A percentile compares a stretch with the other conserved stretches of the same genome.
These are phyloP conservation scores for Grigorovia transvaalensis DNA, from an alignment of 805 yeast genomes.

Conservation along the genomic window DNA sequence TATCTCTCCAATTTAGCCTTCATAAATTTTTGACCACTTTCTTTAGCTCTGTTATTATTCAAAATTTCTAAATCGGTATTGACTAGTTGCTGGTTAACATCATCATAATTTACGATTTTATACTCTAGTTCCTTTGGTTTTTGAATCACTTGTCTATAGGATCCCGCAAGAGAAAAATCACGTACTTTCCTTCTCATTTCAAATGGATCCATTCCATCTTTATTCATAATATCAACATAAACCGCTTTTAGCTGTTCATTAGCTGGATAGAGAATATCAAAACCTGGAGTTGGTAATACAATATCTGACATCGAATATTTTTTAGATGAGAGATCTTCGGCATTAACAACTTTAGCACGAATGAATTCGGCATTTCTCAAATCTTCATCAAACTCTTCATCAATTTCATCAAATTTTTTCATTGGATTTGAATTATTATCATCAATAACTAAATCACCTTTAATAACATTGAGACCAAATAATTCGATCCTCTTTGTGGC, in stretches of 20 bases:
- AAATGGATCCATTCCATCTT: slow-evolving; percentile 75
- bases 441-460: slow-evolving; percentile 66
- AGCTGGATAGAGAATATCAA: slow-evolving; percentile 76
- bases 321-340: slow-evolving; percentile 53
- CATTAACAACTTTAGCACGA: slow-evolving; percentile 66
- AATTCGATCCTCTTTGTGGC: slow-evolving; percentile 66
- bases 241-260: slow-evolving; percentile 48
- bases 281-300: slow-evolving; percentile 95
- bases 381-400: slow-evolving; percentile 61
- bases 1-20: slow-evolving; percentile 26
- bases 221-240: slow-evolving; percentile 63
- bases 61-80: slow-evolving; percentile 65
- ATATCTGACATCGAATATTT: slow-evolving; percentile 67
- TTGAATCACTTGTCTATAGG: slow-evolving; percentile 66
- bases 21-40: slow-evolving; percentile 24
- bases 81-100: slow-evolving; percentile 60
- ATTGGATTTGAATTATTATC: slow-evolving; percentile 11
- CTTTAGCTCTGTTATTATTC: slow-evolving; percentile 27
- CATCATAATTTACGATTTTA: slow-evolving; percentile 48
- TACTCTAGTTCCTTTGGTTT: slow-evolving; percentile 58
- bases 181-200: slow-evolving; percentile 75
- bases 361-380: slow-evolving; percentile 43
- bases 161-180: slow-evolving; percentile 87
- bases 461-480: slow-evolving; percentile 60
- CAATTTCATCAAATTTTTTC: slow-evolving; percentile 26